These are phyloP conservation scores for Pythium chondricola DNA, from an alignment of 352 stramenopile species.

Conservation along the genomic window DNA sequence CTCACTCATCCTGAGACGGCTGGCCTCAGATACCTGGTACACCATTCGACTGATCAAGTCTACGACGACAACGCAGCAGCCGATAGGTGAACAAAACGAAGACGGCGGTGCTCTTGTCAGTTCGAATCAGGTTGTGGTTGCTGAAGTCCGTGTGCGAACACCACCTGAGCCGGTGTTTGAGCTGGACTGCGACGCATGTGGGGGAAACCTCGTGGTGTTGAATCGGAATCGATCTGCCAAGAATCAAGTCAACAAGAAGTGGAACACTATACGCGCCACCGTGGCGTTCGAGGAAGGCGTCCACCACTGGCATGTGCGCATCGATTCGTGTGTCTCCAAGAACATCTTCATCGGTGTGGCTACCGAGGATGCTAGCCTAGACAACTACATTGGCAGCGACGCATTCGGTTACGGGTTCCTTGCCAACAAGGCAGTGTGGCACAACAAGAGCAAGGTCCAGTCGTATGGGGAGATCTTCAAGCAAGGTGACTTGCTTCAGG, in stretches of 20 bases:
- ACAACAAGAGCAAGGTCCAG: constrained; percentile 88
- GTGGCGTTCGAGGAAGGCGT: constrained; percentile 67
- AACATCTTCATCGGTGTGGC: constrained; percentile 91
- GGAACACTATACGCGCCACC: constrained; percentile 74
- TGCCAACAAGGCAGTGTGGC: constrained; percentile 89
- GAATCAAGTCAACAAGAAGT: constrained; percentile 88
- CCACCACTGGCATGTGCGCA: constrained; percentile 84
- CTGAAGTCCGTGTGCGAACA: constrained; percentile 23
- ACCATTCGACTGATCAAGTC: constrained; percentile 14
- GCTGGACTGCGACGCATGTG: constrained; percentile 47
- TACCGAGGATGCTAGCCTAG: constrained; percentile 54
- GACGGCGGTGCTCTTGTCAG: background rate
- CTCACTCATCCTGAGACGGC: constrained; percentile 7
- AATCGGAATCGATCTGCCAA: constrained; percentile 77
- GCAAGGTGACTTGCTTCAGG: constrained; percentile 81
- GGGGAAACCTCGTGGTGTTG: constrained; percentile 72
- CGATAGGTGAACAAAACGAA: background rate
- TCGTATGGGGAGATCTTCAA: constrained; percentile 90
- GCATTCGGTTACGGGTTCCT: constrained; percentile 86
- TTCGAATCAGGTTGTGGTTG: background rate
- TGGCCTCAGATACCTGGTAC: constrained; percentile 14
- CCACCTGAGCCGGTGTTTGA: constrained; percentile 56
- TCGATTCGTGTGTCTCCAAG: constrained; percentile 87
- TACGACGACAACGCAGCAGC: background rate
- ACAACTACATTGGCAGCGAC: constrained; percentile 90